A percentile compares a stretch with the other conserved stretches of the same genome.
These are phyloP conservation scores for Pyrrhoderma lamaoense DNA, from an alignment of 1,284 basidiomycete genomes.

Conservation along the genomic window DNA sequence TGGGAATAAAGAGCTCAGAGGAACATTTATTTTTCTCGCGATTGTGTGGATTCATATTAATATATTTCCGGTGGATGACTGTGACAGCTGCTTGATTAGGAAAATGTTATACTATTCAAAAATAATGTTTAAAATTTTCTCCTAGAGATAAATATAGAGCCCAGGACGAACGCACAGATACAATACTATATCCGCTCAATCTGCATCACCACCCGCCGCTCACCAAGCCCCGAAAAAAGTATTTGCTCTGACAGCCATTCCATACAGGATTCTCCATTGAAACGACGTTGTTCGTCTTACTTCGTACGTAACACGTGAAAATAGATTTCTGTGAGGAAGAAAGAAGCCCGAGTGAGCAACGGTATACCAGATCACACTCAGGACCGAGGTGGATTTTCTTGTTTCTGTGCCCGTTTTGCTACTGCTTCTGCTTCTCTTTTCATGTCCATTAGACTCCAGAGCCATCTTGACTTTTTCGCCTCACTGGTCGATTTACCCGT, in stretches of 20 bases:
- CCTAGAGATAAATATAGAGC: background rate
- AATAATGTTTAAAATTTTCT: background rate
- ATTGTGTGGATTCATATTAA: background rate
- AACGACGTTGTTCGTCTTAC: background rate
- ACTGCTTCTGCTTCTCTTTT: background rate
- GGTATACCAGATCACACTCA: too few relatives aligned
- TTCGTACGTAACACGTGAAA: too few relatives aligned
- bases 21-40: background rate
- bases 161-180: background rate
- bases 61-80: background rate
- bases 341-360: too few relatives aligned
- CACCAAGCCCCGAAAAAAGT: background rate
- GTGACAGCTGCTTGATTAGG: conserved; percentile 4
- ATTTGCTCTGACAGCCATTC: background rate
- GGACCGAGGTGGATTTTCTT: too few relatives aligned
- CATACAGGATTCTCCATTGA: background rate
- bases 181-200: background rate
- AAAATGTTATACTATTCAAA: background rate
- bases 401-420: background rate
- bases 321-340: too few relatives aligned
- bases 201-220: background rate
- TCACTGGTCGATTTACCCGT: background rate
- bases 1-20: background rate
- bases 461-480: conserved; percentile 7
- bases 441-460: conserved; percentile 12